Percentiles rank a stretch among this genome's conserved stretches.
Conservation (phyloP, 2,329 filamentous ascomycete genomes). For the Penicillium sp. region DNA sequence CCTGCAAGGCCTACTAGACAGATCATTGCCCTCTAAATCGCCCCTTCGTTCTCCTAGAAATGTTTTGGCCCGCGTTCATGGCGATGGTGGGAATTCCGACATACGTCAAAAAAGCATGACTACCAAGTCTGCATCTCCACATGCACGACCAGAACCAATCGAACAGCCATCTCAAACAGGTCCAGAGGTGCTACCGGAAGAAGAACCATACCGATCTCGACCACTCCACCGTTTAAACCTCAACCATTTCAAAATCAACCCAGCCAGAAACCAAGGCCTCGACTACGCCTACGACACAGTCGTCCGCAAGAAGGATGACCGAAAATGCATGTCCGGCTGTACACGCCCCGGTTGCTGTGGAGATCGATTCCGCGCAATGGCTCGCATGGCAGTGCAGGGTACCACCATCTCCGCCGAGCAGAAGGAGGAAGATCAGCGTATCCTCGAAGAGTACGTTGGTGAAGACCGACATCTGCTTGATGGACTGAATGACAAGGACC, state of each 20-base stretch:
- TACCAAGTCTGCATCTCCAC: not conserved
- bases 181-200: constrained; percentile 32
- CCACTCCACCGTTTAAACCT: constrained; percentile 64
- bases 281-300: constrained; percentile 77
- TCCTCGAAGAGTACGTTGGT: constrained; percentile 62
- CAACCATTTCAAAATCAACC: constrained; percentile 83
- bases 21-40: constrained; percentile 33
- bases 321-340: constrained; percentile 75
- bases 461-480: constrained; percentile 42
- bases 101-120: not conserved
- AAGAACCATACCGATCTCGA: constrained; percentile 62
- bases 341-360: constrained; percentile 78
- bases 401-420: constrained; percentile 27
- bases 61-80: not conserved
- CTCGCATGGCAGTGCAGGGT: constrained; percentile 49
- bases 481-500: constrained; percentile 65
- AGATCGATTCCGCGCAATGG: constrained; percentile 71
- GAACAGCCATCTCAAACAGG: constrained; percentile 11
- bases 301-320: constrained; percentile 71
- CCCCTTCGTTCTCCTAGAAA: constrained; percentile 20
- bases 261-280: constrained; percentile 70
- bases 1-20: constrained; percentile 43
- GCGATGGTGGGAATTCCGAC: not conserved
- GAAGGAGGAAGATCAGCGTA: constrained; percentile 34
- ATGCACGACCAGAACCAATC: not conserved